phyloP scores from a whole-genome alignment of 768 basidiomycete genomes.

The Lactarius hengduanensis region DNA sequence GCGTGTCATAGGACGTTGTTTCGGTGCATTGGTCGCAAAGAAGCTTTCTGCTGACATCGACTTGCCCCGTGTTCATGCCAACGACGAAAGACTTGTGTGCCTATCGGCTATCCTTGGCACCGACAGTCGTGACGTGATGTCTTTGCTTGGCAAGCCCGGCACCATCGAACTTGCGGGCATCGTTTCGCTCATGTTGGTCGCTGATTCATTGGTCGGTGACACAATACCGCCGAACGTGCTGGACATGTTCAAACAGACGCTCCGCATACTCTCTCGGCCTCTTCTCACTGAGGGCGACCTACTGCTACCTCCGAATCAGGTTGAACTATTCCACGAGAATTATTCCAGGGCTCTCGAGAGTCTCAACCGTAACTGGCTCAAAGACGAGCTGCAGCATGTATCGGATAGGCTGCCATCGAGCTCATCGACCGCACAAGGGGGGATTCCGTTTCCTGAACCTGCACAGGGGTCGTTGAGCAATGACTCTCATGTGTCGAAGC shows the following conservation, averaged over 20 bases:
- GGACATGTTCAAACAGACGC: background rate
- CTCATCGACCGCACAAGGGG: too few relatives aligned
- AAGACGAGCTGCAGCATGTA: background rate
- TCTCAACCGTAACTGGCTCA: background rate
- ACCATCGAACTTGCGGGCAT: background rate
- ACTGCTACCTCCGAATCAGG: background rate
- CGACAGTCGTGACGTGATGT: background rate
- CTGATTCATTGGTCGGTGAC: background rate
- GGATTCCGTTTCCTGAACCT: background rate
- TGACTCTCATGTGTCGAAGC: background rate
- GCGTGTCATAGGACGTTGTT: background rate
- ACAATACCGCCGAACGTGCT: background rate
- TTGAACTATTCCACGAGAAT: background rate
- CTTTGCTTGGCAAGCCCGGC: background rate
- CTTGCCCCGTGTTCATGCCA: background rate
- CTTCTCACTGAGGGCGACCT: background rate
- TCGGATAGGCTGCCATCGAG: background rate
- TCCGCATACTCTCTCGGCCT: background rate
- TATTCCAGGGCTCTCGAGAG: background rate
- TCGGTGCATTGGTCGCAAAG: background rate
- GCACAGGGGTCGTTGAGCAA: background rate
- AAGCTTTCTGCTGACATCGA: background rate
- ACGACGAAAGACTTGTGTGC: background rate
- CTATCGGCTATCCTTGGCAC: background rate
- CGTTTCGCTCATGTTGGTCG: background rate